phyloP scores from a whole-genome alignment of 1,284 basidiomycete genomes.

The Cutaneotrichosporon spelunceum region DNA sequence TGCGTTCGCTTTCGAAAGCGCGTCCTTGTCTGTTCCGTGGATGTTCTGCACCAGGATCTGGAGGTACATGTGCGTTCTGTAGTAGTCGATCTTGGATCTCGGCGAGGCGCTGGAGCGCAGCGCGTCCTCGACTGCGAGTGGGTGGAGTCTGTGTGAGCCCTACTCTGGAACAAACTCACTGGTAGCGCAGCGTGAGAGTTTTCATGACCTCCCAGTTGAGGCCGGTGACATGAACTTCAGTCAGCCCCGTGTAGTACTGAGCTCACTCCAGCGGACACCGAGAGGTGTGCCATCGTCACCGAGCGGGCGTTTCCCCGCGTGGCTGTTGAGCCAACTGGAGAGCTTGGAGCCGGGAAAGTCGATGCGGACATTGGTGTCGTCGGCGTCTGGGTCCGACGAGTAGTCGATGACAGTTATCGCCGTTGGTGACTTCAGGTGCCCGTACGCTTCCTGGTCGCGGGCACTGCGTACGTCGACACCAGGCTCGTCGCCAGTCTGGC shows the following conservation, averaged over 20 bases:
- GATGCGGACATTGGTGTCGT: conserved; percentile 40
- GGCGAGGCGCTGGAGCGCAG: conserved; percentile 44
- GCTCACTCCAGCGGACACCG: conserved; percentile 48
- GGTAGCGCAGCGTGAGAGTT: conserved; percentile 43
- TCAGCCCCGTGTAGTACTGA: not conserved
- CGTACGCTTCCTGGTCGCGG: conserved; percentile 45
- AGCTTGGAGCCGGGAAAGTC: conserved; percentile 45
- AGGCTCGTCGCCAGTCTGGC: conserved; percentile 51
- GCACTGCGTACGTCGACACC: conserved; percentile 50
- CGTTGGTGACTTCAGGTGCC: conserved; percentile 35
- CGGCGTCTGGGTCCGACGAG: conserved; percentile 39
- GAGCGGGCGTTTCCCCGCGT: conserved; percentile 31
- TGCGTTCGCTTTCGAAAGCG: conserved; percentile 27
- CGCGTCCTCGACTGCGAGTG: conserved; percentile 50
- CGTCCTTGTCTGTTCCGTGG: conserved; percentile 34
- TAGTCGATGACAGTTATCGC: conserved; percentile 49
- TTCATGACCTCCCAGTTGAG: conserved; percentile 52
- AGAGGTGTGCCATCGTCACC: conserved; percentile 36
- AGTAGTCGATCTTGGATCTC: conserved; percentile 51
- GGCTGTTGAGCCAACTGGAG: conserved; percentile 43
- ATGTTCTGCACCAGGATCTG: conserved; percentile 50
- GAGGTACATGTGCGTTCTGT: conserved; percentile 49
- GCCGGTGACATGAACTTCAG: conserved; percentile 47
- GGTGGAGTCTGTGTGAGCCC: conserved; percentile 41
- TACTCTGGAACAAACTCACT: conserved; percentile 26